Percentiles rank a stretch among this genome's conserved stretches.
phyloP scores from a whole-genome alignment of 805 yeast genomes.

The Ogataea sp. region DNA sequence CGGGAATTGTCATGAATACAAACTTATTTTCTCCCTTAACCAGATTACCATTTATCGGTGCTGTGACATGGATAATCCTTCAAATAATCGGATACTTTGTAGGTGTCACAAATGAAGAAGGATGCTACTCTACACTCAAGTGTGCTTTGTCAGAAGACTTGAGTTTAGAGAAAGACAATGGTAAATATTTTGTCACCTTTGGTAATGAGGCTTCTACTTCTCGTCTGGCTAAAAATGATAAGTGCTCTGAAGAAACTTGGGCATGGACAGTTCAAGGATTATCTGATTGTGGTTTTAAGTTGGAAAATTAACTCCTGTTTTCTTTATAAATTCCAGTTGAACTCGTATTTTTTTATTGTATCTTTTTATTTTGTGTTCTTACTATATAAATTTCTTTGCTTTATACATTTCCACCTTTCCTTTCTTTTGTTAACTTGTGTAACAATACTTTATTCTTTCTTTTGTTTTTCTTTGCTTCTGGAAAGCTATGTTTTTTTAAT shows the following conservation, averaged over 20 bases:
- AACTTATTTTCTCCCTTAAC: conserved; percentile 73
- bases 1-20: conserved; percentile 83
- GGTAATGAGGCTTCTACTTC: conserved; percentile 55
- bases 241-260: conserved; percentile 66
- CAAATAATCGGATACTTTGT: conserved; percentile 60
- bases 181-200: conserved; percentile 56
- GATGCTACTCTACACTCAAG: conserved; percentile 54
- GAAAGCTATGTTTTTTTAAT: too few relatives aligned
- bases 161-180: conserved; percentile 49
- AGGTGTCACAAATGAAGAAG: conserved; percentile 69
- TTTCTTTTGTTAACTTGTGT: too few relatives aligned
- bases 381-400: too few relatives aligned
- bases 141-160: conserved; percentile 51
- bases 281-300: conserved; percentile 38
- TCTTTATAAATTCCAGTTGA: too few relatives aligned
- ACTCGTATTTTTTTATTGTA: too few relatives aligned
- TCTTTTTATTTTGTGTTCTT: background rate
- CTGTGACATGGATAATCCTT: conserved; percentile 61
- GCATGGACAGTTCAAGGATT: conserved; percentile 66
- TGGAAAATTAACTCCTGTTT: conserved; percentile 7
- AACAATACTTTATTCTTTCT: too few relatives aligned
- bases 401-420: too few relatives aligned
- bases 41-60: conserved; percentile 68
- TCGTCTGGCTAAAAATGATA: conserved; percentile 44
- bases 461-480: too few relatives aligned